Conservation (phyloP, 148 eudicot species). For the Amaranthus palmeri region DNA sequence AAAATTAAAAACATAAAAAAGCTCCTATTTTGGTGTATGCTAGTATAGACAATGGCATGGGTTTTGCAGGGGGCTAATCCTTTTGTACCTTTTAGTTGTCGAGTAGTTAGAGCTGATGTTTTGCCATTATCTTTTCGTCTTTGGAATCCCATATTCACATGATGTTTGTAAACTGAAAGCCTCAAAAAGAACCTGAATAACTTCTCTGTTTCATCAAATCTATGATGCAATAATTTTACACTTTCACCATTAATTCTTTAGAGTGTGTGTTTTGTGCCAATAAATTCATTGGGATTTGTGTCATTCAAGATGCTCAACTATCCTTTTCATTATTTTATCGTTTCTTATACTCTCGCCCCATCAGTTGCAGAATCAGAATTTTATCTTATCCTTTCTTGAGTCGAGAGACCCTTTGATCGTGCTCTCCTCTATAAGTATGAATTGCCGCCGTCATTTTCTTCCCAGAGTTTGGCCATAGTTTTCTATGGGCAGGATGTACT, state of each 20-base stretch:
- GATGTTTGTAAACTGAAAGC: slow-evolving; percentile 4
- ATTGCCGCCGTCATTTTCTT: no score
- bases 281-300: neutral
- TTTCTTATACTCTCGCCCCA: no score
- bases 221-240: neutral
- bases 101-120: slow-evolving; percentile 10
- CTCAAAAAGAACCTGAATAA: neutral
- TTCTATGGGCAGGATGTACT: no score
- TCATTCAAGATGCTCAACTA: neutral
- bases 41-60: neutral
- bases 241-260: neutral
- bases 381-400: no score
- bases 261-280: neutral
- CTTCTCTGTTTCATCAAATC: neutral
- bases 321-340: neutral
- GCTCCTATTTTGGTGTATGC: no score
- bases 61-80: neutral
- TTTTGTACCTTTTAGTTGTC: slow-evolving; percentile 17
- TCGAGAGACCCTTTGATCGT: no score
- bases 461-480: no score
- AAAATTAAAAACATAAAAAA: no score
- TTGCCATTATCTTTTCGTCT: slow-evolving; percentile 24
- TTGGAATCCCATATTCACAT: slow-evolving; percentile 28
- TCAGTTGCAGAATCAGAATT: no score
- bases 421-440: no score